Percentiles rank a stretch among this genome's conserved stretches.
Conservation (phyloP, 73 alveolate genomes). For the Tetrahymena borealis region DNA sequence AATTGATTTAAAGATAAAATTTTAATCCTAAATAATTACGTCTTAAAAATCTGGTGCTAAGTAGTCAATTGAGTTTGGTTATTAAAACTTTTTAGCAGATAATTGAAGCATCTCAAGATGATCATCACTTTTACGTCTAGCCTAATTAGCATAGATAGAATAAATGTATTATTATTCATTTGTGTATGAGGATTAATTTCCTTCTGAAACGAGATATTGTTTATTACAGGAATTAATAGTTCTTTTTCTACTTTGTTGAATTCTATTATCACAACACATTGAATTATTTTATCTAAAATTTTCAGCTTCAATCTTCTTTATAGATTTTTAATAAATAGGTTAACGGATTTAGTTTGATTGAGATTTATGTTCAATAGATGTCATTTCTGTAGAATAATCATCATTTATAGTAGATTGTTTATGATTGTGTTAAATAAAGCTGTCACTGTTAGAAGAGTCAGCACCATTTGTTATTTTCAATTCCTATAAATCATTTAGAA, state of each 20-base stretch:
- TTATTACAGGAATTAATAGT: background rate
- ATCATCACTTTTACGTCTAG: background rate
- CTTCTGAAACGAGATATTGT: background rate
- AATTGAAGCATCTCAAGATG: background rate
- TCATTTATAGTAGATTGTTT: background rate
- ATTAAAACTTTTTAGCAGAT: background rate
- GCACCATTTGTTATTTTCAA: background rate
- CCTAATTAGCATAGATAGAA: background rate
- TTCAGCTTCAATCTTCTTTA: background rate
- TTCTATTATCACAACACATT: background rate
- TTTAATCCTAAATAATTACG: background rate
- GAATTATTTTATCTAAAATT: background rate
- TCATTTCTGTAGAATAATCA: background rate
- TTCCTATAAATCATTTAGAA: background rate
- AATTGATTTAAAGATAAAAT: no score
- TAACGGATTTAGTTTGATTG: background rate
- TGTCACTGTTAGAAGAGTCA: background rate
- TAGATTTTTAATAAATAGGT: background rate
- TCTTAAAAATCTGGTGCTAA: background rate
- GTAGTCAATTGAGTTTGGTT: background rate
- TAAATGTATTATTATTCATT: background rate
- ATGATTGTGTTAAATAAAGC: background rate
- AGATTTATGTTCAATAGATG: background rate
- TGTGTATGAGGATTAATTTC: background rate
- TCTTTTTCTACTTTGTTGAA: background rate